Evolutionary conservation across 1,284 basidiomycete species (phyloP).

Genomic region (Mycena sp.): DNA sequence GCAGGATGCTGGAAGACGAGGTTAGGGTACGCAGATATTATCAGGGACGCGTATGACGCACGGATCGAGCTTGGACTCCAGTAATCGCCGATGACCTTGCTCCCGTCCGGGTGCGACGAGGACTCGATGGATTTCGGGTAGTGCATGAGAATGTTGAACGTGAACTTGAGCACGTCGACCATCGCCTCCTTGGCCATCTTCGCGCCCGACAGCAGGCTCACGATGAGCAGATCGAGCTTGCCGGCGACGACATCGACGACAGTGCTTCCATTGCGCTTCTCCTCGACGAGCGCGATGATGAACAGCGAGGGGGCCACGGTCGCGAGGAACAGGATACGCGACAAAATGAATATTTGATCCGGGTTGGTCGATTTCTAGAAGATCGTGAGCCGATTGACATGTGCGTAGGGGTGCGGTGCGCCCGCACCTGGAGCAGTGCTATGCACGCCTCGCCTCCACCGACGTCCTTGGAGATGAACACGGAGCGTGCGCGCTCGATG

Average conservation of each 20-base stretch:
- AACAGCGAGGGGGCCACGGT: slow-evolving; percentile 64
- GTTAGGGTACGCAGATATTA: slow-evolving; percentile 3
- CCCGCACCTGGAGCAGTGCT: slow-evolving; percentile 67
- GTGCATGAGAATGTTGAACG: slow-evolving; percentile 79
- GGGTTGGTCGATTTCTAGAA: slow-evolving; percentile 66
- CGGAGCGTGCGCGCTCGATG: slow-evolving; percentile 66
- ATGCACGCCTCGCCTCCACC: slow-evolving; percentile 68
- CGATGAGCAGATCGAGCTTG: slow-evolving; percentile 64
- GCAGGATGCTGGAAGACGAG: slow-evolving; percentile 57
- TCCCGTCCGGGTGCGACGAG: slow-evolving; percentile 34
- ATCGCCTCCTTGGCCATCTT: slow-evolving; percentile 74
- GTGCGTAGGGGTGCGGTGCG: neutral
- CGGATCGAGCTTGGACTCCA: slow-evolving; percentile 79
- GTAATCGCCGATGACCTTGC: slow-evolving; percentile 62
- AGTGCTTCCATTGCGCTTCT: slow-evolving; percentile 61
- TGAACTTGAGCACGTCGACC: slow-evolving; percentile 79
- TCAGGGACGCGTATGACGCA: slow-evolving; percentile 45
- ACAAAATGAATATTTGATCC: slow-evolving; percentile 76
- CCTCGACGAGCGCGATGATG: slow-evolving; percentile 68
- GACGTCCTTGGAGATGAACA: slow-evolving; percentile 65
- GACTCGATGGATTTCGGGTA: slow-evolving; percentile 52
- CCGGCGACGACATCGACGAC: slow-evolving; percentile 67
- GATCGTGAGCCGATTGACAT: slow-evolving; percentile 1
- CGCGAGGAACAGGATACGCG: slow-evolving; percentile 78
- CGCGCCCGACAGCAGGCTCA: slow-evolving; percentile 56